Percentiles rank a stretch among this genome's conserved stretches.
phyloP scores from a whole-genome alignment of 805 yeast genomes.

The Nakazawaea siamensis region DNA sequence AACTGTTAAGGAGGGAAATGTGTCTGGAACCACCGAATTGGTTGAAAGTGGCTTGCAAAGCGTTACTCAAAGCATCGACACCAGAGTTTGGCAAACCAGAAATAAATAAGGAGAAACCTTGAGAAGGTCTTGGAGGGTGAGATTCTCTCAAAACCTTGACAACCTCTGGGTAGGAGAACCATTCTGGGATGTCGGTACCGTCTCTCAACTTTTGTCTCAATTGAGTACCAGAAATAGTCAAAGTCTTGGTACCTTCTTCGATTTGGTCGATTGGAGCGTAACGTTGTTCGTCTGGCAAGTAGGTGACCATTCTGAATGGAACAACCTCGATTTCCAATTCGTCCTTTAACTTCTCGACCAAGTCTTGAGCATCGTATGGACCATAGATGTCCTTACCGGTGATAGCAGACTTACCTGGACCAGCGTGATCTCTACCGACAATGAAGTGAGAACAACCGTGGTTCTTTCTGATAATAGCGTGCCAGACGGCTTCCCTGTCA shows the following conservation, averaged over 20 bases:
- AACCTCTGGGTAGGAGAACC: constrained; percentile 97
- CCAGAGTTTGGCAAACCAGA: constrained; percentile 54
- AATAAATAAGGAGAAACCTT: constrained; percentile 78
- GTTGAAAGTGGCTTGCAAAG: constrained; percentile 83
- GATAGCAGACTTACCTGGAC: constrained; percentile 79
- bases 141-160: constrained; percentile 85
- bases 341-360: constrained; percentile 64
- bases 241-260: constrained; percentile 68
- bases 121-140: constrained; percentile 84
- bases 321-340: constrained; percentile 88
- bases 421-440: constrained; percentile 98
- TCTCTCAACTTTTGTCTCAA: constrained; percentile 79
- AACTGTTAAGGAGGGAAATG: constrained; percentile 44
- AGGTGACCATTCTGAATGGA: constrained; percentile 95
- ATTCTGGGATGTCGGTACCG: constrained; percentile 85
- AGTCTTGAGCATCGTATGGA: constrained; percentile 91
- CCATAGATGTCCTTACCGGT: constrained; percentile 93
- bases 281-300: constrained; percentile 89
- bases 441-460: constrained; percentile 96
- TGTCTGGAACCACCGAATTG: constrained; percentile 84
- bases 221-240: constrained; percentile 93
- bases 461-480: constrained; percentile 91
- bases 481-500: constrained; percentile 98
- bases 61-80: constrained; percentile 62
- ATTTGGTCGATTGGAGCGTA: constrained; percentile 94